A percentile compares a stretch with the other conserved stretches of the same genome.
phyloP scores from a whole-genome alignment of 2,329 filamentous ascomycete species.

The Stemphylium beticola region DNA sequence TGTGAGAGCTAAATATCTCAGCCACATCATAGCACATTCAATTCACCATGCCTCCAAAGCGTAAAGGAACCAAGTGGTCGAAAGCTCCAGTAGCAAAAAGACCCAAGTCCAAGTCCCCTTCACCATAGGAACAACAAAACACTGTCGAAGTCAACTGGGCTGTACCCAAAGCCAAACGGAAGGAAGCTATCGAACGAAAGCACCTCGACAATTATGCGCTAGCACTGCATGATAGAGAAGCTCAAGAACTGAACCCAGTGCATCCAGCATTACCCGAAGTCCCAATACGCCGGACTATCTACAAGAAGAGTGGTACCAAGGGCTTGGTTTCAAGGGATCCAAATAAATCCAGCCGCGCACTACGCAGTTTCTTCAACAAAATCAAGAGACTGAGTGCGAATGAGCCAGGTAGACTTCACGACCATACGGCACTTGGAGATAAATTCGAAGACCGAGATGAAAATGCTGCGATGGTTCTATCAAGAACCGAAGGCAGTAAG shows the following conservation, averaged over 20 bases:
- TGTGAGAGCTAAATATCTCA: background rate
- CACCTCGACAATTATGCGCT: slow-evolving; percentile 4
- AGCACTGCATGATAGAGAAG: slow-evolving; percentile 1
- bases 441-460: background rate
- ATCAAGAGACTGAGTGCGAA: slow-evolving; percentile 7
- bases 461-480: slow-evolving; percentile 6
- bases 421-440: background rate
- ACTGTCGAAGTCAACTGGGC: background rate
- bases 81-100: background rate
- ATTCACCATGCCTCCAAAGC: slow-evolving; percentile 4
- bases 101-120: background rate
- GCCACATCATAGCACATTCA: background rate
- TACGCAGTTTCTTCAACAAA: slow-evolving; percentile 8
- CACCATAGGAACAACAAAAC: background rate
- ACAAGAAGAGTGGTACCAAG: background rate
- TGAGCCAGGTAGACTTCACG: background rate
- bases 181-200: background rate
- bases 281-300: slow-evolving; percentile 10
- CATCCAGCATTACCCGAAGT: slow-evolving; percentile 10
- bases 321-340: background rate
- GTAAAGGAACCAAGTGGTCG: background rate
- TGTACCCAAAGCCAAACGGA: slow-evolving; percentile 8
- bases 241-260: background rate
- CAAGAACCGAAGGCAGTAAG: background rate
- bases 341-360: slow-evolving; percentile 4